Base-by-base conservation (phyloP, 352 stramenopile genomes). In the Pythium folliculosum region DNA sequence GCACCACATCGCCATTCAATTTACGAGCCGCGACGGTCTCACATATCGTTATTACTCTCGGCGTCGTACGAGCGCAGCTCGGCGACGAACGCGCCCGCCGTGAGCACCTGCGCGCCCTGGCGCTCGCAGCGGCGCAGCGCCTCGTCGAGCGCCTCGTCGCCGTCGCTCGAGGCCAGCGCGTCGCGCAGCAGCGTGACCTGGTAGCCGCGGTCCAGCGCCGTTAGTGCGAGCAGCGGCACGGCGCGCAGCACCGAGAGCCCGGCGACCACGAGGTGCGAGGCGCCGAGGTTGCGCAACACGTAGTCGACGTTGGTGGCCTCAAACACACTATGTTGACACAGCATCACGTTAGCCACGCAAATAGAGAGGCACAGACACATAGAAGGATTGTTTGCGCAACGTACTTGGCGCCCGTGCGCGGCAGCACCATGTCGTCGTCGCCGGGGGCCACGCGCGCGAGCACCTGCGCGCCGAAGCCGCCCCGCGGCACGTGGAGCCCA, bases 301-400 rank as follows among this genome's bases (percentile, higher is more conserved):
- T 94, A 97, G 77, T 97, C 86, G 0, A 96, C 57, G 71, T 97
- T 97, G 3, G 92, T 97, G 8, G 86, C 80, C 37, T 85, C 73
- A 65, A 98, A 97, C 0, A 96, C 75, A 62, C 88, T 96, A 21
- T 16, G 17, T n/a, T 1, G 40, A 47, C 40, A 47, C 8, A 40
- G 5, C 4, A 40, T 3, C 35, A 40, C 35, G 40, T 47, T n/a
- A 47, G 17, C 6, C 35, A 40, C 6, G 14, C 8, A 47, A 3
- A 19, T 2, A 47, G 37, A 43, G 37, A 43, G 1, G 6, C 14
- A 47, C 14, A 47, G 1, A 47, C 40, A 47, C 2, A n/a, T 1
- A 19, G 4, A n/a, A 7, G 6, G 14, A 21, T n/a, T 6, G 12
- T 19, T 43, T 13, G 6, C 52, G 21, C 19, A 30, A 52, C 77